A percentile compares a stretch with the other conserved stretches of the same genome.
Evolutionary conservation across 345 rosid species (phyloP).

Genomic region (Boechera retrofracta): DNA sequence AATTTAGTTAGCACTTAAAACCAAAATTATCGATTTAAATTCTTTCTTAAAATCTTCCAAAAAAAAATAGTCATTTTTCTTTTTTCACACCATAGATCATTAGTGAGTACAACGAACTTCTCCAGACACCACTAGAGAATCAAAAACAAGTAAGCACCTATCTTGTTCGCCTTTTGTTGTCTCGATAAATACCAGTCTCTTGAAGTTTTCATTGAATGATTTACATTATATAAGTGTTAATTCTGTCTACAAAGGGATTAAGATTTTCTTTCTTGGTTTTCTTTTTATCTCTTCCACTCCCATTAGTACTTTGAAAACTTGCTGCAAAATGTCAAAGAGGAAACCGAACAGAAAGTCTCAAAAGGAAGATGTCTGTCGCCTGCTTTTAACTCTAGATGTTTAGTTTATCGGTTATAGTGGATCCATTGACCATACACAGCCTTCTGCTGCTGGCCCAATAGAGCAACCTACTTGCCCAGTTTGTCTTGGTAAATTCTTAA

Average conservation of each 20-base stretch:
- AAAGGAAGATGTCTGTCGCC: constrained; percentile 40
- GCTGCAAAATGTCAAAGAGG: constrained; percentile 80
- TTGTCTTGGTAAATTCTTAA: no score
- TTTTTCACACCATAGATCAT: no score
- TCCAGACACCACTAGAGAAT: constrained; percentile 85
- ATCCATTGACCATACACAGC: no score
- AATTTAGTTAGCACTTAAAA: no score
- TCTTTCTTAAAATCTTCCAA: no score
- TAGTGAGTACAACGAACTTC: constrained; percentile 52
- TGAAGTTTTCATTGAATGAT: constrained; percentile 15
- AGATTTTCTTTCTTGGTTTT: constrained; percentile 12
- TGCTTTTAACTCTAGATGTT: no score
- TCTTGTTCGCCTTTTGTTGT: constrained; percentile 4
- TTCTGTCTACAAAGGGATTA: constrained; percentile 18
- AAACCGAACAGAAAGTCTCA: constrained; percentile 71
- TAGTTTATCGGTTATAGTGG: no score
- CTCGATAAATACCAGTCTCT: neutral
- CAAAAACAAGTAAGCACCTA: constrained; percentile 72
- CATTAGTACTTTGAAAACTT: constrained; percentile 76
- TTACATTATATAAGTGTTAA: neutral
- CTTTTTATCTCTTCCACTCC: neutral
- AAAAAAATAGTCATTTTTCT: no score
- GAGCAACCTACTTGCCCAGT: no score
- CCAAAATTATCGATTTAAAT: no score
- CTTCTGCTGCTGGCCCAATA: no score